These are phyloP conservation scores for Amoebophrya sp. DNA, from an alignment of 169 alveolate species.

Conservation along the genomic window DNA sequence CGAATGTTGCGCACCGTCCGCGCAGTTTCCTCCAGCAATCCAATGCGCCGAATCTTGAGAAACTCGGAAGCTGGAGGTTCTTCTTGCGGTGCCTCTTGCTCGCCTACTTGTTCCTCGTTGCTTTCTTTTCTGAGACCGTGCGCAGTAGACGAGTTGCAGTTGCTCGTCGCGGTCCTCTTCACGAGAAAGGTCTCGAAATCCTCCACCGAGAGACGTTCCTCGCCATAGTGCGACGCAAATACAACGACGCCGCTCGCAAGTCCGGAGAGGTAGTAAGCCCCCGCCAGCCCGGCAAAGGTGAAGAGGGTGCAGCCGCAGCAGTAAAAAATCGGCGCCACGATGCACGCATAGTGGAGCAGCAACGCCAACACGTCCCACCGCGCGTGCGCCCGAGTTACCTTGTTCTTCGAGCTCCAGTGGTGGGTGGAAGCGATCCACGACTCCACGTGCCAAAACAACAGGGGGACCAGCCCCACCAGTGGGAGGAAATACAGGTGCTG, in stretches of 20 bases:
- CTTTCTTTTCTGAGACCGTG: too few relatives aligned
- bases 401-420: slow-evolving; percentile 27
- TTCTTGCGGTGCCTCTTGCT: not conserved
- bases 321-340: not conserved
- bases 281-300: not conserved
- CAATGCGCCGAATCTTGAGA: not conserved
- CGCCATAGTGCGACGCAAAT: slow-evolving; percentile 28
- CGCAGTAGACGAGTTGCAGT: too few relatives aligned
- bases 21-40: slow-evolving; percentile 1
- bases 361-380: slow-evolving; percentile 30
- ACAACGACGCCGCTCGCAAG: slow-evolving; percentile 19
- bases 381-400: slow-evolving; percentile 6
- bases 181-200: not conserved
- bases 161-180: not conserved
- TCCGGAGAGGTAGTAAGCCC: slow-evolving; percentile 7
- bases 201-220: not conserved
- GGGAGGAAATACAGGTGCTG: slow-evolving; percentile 25
- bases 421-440: not conserved
- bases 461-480: not conserved
- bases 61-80: not conserved
- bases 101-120: not conserved
- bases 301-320: not conserved
- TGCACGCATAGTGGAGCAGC: not conserved
- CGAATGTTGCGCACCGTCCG: slow-evolving; percentile 20
- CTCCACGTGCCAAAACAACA: slow-evolving; percentile 16